Evolutionary conservation across 805 yeast species (phyloP), one percentile per base, ranked within the genome.

Genomic region (Cyberlindnera saturnus): DNA sequence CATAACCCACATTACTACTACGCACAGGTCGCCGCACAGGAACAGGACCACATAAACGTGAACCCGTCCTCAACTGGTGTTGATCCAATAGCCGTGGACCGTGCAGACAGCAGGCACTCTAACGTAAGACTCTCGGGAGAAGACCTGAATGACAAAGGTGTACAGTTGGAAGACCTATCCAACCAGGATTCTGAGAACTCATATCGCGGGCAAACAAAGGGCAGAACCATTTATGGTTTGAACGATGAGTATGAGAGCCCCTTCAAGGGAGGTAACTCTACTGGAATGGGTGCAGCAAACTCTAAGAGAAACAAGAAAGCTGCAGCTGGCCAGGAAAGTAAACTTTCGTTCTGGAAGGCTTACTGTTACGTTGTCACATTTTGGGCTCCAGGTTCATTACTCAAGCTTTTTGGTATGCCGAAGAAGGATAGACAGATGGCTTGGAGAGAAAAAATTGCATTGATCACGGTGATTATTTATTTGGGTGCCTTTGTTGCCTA

Each of bases 371-470:
- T 75, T 8, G 66, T 93, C 31, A 90, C 99, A 0, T 88, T 88
- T 62, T 91, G 96, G 93, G 95, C 95, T 3, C 96, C 97, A 1
- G 76, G 83, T 3, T 82, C 89, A 0, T 49, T 88, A 30, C 65
- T 89, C 55, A 67, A 67, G 36, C 62, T 86, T 36, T 84, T 79
- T 63, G 98, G 98, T 3, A 74, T 91, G 74, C 74, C 75, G 30
- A 79, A 84, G 17, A 78, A 79, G 52, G 90, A 81, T 36, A 78
- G 96, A 46, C 97, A 90, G 60, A 79, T 80, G 70, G 98, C 98
- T 0, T 93, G 99, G 99, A 76, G 99, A 58, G 99, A 93, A 59
- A 91, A 91, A 59, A 84, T 90, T 42, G 98, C 88, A 2, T 71
- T 93, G 36, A 70, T 91, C 36, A 74, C 93, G 1, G 72, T 89